Evolutionary conservation across 345 rosid species (phyloP).

Genomic region (Citrus trifoliata): DNA sequence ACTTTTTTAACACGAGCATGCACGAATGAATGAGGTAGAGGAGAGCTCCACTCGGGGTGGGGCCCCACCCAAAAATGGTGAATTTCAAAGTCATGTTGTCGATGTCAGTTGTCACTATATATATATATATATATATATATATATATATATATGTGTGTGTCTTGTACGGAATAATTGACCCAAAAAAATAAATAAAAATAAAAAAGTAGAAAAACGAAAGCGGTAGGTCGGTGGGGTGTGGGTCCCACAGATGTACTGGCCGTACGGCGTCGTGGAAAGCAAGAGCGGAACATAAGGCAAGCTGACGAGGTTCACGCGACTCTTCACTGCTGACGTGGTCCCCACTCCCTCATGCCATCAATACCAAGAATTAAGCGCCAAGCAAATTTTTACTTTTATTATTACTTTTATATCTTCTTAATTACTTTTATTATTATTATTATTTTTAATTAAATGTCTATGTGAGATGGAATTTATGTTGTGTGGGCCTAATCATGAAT

Average conservation of each 20-base stretch:
- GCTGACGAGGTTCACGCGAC: background rate
- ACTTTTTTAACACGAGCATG: no score
- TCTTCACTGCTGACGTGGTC: background rate
- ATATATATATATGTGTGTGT: background rate
- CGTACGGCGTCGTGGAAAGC: background rate
- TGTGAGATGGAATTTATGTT: background rate
- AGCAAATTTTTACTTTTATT: no score
- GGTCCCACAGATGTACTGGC: background rate
- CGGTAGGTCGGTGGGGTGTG: background rate
- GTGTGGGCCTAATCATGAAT: no score
- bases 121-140: accelerated
- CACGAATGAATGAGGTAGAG: no score
- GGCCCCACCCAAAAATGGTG: background rate
- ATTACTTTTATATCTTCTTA: no score
- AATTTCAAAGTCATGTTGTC: background rate
- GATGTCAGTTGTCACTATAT: background rate
- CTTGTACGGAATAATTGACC: background rate
- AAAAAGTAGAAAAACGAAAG: background rate
- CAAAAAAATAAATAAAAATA: background rate
- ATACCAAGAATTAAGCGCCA: background rate
- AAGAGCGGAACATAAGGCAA: background rate
- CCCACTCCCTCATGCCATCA: background rate
- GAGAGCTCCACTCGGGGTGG: background rate
- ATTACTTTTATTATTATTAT: no score
- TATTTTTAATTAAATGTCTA: background rate